Evolutionary conservation across 768 basidiomycete genomes (phyloP).

Genomic region (Brasilioporus rufonigricans): DNA sequence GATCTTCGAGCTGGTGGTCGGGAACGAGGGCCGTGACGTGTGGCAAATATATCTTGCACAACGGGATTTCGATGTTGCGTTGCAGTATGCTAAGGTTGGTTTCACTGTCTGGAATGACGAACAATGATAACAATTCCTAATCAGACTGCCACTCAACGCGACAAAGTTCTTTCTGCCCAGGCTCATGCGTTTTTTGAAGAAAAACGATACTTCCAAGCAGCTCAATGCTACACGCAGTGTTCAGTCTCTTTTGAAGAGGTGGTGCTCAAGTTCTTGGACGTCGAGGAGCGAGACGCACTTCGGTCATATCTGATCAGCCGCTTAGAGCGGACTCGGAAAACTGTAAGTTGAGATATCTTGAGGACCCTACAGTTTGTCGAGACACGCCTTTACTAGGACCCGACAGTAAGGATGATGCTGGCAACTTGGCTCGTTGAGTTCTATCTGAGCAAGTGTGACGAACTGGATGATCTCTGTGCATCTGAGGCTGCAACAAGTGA

Average conservation of each 20-base stretch:
- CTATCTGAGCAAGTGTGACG: slow-evolving; percentile 94
- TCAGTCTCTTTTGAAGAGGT: slow-evolving; percentile 91
- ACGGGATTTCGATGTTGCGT: slow-evolving; percentile 71
- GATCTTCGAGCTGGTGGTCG: slow-evolving; percentile 81
- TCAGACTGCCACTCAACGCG: slow-evolving; percentile 85
- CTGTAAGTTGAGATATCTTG: slow-evolving; percentile 44
- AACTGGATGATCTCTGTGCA: slow-evolving; percentile 90
- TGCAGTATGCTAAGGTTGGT: slow-evolving; percentile 78
- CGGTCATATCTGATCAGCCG: slow-evolving; percentile 87
- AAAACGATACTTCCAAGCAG: slow-evolving; percentile 85
- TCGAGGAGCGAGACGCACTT: slow-evolving; percentile 84
- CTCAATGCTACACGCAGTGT: slow-evolving; percentile 88
- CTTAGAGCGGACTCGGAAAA: slow-evolving; percentile 80
- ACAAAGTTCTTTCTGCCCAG: slow-evolving; percentile 79
- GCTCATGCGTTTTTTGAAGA: slow-evolving; percentile 77
- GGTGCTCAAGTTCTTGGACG: slow-evolving; percentile 84
- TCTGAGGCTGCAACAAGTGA: slow-evolving; percentile 81
- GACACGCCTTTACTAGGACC: slow-evolving; percentile 52
- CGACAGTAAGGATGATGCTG: slow-evolving; percentile 94
- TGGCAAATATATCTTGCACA: slow-evolving; percentile 89
- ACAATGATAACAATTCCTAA: slow-evolving; percentile 1
- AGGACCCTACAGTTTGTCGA: background rate
- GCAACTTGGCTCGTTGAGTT: slow-evolving; percentile 99
- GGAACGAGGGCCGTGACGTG: slow-evolving; percentile 90
- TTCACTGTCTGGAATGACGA: background rate